Conservation (phyloP, 2,329 filamentous ascomycete species). For the Cryoendolithus antarcticus region DNA sequence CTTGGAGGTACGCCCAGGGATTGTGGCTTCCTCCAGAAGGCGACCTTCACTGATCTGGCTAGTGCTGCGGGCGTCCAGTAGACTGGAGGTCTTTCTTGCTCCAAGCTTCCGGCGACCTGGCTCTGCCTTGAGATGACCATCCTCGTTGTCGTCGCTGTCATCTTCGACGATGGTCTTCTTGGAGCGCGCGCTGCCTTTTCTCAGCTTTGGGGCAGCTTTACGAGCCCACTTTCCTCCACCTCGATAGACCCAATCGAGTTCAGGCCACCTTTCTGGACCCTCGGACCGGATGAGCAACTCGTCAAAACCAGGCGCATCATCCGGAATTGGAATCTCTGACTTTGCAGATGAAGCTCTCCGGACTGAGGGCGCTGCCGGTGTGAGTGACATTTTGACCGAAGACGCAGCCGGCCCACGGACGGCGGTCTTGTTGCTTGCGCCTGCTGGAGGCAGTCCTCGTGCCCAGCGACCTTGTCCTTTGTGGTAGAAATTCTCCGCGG, state of each 20-base stretch:
- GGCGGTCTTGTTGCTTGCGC: constrained; percentile 15
- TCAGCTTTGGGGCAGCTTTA: too few relatives aligned
- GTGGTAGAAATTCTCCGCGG: constrained; percentile 17
- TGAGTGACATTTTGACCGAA: constrained; percentile 1
- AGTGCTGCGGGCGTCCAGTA: background rate
- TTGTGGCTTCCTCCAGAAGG: background rate
- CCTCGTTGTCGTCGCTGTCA: too few relatives aligned
- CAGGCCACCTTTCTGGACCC: constrained; percentile 20
- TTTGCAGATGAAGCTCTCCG: too few relatives aligned
- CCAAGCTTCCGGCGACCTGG: too few relatives aligned
- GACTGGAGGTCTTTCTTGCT: too few relatives aligned
- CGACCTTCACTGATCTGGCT: background rate
- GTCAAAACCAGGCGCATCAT: constrained; percentile 6
- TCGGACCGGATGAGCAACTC: constrained; percentile 18
- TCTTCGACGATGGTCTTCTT: too few relatives aligned
- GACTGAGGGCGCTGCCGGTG: background rate
- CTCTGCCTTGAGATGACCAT: too few relatives aligned
- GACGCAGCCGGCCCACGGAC: constrained; percentile 16
- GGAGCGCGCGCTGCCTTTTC: too few relatives aligned
- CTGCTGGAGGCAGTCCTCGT: constrained; percentile 16
- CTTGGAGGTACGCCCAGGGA: constrained; percentile 1
- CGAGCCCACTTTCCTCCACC: constrained; percentile 23
- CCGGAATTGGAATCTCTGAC: background rate
- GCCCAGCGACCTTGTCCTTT: constrained; percentile 21
- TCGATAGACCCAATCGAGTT: constrained; percentile 19